Evolutionary conservation across 345 rosid genomes (phyloP).

Genomic region (sweet orange (Citrus sinensis)): DNA sequence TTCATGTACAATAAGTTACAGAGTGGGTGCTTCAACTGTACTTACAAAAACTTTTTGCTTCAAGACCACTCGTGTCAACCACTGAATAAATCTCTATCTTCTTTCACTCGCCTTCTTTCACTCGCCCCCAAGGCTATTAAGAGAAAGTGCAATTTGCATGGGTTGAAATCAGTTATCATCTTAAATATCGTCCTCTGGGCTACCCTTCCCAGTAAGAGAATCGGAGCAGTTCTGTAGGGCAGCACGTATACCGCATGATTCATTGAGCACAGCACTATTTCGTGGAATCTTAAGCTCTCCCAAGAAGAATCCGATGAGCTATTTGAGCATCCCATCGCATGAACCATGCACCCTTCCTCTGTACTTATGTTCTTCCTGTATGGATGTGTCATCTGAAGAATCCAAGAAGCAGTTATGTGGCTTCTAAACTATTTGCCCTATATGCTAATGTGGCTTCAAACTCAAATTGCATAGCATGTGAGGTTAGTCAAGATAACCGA

Average conservation of each 20-base stretch:
- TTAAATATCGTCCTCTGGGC: background rate
- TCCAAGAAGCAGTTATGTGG: no score
- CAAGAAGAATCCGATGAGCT: background rate
- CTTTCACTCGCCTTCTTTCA: background rate
- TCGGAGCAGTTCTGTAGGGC: background rate
- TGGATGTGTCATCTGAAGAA: background rate
- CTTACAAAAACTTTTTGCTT: background rate
- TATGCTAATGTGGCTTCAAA: background rate
- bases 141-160: background rate
- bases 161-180: background rate
- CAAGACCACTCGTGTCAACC: background rate
- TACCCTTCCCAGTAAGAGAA: background rate
- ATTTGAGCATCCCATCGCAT: background rate
- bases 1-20: background rate
- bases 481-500: conserved; percentile 29
- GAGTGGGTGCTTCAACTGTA: background rate
- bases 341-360: background rate
- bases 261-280: background rate
- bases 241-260: background rate
- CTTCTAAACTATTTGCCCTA: no score
- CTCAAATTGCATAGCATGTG: background rate
- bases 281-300: background rate
- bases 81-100: background rate
- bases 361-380: background rate
- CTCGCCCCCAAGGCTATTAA: background rate